A percentile compares a stretch with the other conserved stretches of the same genome.
These are phyloP conservation scores for Clathrospora elynae DNA, from an alignment of 2,329 filamentous ascomycete species.

Conservation along the genomic window DNA sequence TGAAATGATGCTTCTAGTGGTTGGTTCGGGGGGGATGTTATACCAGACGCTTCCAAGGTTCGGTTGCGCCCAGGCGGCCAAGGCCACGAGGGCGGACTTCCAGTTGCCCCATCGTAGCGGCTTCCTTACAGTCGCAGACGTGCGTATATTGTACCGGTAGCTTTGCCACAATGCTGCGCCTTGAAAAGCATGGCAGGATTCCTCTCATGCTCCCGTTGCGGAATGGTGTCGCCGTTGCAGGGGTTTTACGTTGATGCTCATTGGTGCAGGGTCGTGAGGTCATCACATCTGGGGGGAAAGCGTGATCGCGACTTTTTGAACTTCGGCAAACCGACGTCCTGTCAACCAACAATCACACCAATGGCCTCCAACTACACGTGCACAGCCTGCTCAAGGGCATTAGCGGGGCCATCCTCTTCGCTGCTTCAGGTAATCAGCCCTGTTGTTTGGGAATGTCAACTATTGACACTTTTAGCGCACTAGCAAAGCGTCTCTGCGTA, in stretches of 20 bases:
- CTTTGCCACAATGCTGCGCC: constrained; percentile 1
- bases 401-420: constrained; percentile 24
- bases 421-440: constrained; percentile 27
- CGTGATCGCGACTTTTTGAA: constrained; percentile 38
- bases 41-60: too few species aligned
- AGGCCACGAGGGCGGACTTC: too few species aligned
- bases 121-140: background rate
- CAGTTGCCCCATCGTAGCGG: too few species aligned
- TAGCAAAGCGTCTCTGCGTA: constrained; percentile 24
- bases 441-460: background rate
- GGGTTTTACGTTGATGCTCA: constrained; percentile 15
- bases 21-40: too few species aligned
- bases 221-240: constrained; percentile 6
- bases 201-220: background rate
- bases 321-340: constrained; percentile 7
- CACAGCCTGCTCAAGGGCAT: constrained; percentile 41
- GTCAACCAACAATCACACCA: constrained; percentile 17
- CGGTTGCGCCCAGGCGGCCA: too few species aligned
- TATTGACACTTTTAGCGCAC: constrained; percentile 31
- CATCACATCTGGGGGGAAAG: constrained; percentile 37
- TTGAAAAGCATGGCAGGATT: background rate
- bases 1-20: too few species aligned
- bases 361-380: constrained; percentile 49
- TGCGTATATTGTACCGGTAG: background rate
- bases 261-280: constrained; percentile 37